phyloP scores from a whole-genome alignment of 208 protist genomes.

The Strigomonas culicis region DNA sequence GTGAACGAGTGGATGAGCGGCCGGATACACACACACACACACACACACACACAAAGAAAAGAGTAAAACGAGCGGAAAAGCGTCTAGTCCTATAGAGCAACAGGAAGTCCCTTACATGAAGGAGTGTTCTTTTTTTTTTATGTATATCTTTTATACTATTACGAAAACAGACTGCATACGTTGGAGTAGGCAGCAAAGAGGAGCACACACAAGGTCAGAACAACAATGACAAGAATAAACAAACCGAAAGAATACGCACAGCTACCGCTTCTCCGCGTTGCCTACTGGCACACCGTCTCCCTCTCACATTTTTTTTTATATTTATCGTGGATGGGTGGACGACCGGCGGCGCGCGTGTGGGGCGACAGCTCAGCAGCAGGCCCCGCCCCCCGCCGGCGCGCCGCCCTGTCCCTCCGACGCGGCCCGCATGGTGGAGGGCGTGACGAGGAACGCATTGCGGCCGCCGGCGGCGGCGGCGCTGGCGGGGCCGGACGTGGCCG shows the following conservation, averaged over 20 bases:
- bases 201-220: too few species aligned
- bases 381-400: not conserved
- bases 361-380: constrained; percentile 9
- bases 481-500: not conserved
- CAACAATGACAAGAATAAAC: not conserved
- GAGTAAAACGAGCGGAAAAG: not conserved
- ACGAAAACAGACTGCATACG: too few species aligned
- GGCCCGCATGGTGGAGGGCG: constrained; percentile 22
- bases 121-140: not conserved
- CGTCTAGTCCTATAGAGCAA: not conserved
- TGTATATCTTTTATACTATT: too few species aligned
- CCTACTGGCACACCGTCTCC: too few species aligned
- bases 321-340: too few species aligned
- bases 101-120: not conserved
- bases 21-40: not conserved
- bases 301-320: too few species aligned
- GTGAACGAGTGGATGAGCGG: too few species aligned
- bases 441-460: constrained; percentile 40
- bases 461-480: not conserved
- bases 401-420: not conserved
- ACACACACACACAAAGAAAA: constrained; percentile 4
- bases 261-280: not conserved
- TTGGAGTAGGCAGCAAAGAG: too few species aligned
- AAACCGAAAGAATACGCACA: not conserved
- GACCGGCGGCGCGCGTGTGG: too few species aligned